A percentile compares a stretch with the other conserved stretches of the same genome.
These are phyloP conservation scores for Gloeostereum incarnatum DNA, from an alignment of 768 basidiomycete species.

Conservation along the genomic window DNA sequence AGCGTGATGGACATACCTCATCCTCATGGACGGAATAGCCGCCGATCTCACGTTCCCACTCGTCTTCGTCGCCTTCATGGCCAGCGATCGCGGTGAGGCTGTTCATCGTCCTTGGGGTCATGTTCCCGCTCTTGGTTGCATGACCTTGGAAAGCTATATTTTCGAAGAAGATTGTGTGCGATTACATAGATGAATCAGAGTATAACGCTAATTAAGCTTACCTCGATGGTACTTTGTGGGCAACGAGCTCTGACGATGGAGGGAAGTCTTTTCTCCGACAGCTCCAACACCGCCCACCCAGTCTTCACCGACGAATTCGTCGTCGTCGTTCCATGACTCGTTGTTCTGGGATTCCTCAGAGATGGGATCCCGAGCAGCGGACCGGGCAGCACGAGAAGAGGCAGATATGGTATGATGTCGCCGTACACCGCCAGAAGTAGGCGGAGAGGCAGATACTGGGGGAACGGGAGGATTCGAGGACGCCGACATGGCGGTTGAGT, in stretches of 20 bases:
- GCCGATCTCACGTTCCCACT: conserved; percentile 67
- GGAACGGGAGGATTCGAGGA: not conserved
- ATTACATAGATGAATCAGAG: conserved; percentile 1
- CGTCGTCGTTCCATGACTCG: conserved; percentile 61
- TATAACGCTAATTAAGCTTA: conserved; percentile 17
- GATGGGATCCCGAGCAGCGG: conserved; percentile 51
- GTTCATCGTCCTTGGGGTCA: conserved; percentile 68
- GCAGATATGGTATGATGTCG: conserved; percentile 81
- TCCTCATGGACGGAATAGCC: conserved; percentile 51
- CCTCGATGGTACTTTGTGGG: conserved; percentile 77
- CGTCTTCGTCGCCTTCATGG: conserved; percentile 82
- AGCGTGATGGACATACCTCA: conserved; percentile 38
- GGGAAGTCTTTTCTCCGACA: conserved; percentile 72
- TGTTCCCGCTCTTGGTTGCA: conserved; percentile 44
- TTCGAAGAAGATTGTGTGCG: conserved; percentile 5
- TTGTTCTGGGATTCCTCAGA: conserved; percentile 58
- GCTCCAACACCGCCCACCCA: conserved; percentile 79
- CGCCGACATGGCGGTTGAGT: too few species aligned
- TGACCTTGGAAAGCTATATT: conserved; percentile 41
- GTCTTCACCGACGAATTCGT: conserved; percentile 70
- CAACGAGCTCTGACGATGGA: conserved; percentile 75
- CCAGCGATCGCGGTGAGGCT: conserved; percentile 81
- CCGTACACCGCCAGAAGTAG: conserved; percentile 38
- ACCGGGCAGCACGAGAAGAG: conserved; percentile 54
- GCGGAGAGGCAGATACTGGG: not conserved